Conservation (phyloP, 352 stramenopile species). For the Pythium volutum region DNA sequence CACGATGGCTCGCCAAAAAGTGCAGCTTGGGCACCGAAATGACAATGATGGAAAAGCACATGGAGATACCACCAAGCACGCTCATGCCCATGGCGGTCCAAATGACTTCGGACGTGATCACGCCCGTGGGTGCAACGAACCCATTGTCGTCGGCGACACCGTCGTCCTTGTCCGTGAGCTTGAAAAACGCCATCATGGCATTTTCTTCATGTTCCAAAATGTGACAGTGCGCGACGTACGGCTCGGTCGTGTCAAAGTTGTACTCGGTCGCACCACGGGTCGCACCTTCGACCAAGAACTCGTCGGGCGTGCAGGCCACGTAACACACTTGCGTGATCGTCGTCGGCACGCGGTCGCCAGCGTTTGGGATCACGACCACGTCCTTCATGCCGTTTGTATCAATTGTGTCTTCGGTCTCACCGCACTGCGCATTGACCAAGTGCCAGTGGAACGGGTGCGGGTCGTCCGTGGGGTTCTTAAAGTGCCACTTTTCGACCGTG, state of each 20-base stretch:
- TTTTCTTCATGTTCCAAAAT: slow-evolving; percentile 81
- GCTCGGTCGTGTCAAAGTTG: slow-evolving; percentile 66
- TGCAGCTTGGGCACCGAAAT: slow-evolving; percentile 65
- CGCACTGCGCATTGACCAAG: slow-evolving; percentile 70
- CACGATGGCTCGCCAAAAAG: slow-evolving; percentile 52
- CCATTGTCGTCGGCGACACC: slow-evolving; percentile 43
- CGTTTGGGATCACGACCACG: slow-evolving; percentile 71
- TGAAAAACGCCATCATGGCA: slow-evolving; percentile 68
- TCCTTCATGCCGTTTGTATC: slow-evolving; percentile 73
- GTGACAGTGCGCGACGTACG: slow-evolving; percentile 76
- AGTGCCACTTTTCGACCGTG: slow-evolving; percentile 76
- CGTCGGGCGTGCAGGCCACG: slow-evolving; percentile 65
- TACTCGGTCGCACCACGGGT: slow-evolving; percentile 51
- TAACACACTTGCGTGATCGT: slow-evolving; percentile 73
- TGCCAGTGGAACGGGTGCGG: slow-evolving; percentile 80
- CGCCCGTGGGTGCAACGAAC: slow-evolving; percentile 28
- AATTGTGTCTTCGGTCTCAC: slow-evolving; percentile 51
- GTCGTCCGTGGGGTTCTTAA: slow-evolving; percentile 76
- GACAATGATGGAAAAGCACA: slow-evolving; percentile 58
- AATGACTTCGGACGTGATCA: slow-evolving; percentile 50
- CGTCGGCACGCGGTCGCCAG: slow-evolving; percentile 31
- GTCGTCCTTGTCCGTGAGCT: slow-evolving; percentile 49
- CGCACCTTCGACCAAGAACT: slow-evolving; percentile 55
- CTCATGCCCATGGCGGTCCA: slow-evolving; percentile 75
- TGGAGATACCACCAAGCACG: slow-evolving; percentile 59